Evolutionary conservation across 805 yeast species (phyloP).

Genomic region (Saccharomycopsis sp.): DNA sequence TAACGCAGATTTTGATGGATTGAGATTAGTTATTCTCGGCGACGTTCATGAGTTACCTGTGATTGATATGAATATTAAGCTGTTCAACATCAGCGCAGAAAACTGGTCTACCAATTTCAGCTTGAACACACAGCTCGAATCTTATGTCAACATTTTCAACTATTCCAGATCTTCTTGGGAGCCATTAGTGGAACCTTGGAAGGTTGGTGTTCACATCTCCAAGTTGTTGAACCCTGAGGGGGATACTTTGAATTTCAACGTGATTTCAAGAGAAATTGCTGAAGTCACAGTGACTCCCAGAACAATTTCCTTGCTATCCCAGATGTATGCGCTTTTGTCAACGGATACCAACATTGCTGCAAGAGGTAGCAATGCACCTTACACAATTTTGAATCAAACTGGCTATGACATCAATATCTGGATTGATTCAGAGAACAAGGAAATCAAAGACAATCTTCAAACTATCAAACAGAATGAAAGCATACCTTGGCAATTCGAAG

Average conservation of each 20-base stretch:
- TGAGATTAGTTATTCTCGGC: slow-evolving; percentile 77
- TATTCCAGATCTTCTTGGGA: slow-evolving; percentile 93
- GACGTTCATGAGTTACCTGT: slow-evolving; percentile 88
- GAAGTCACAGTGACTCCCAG: slow-evolving; percentile 78
- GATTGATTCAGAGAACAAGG: slow-evolving; percentile 35
- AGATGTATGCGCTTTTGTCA: slow-evolving; percentile 50
- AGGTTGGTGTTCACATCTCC: slow-evolving; percentile 61
- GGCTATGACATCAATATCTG: slow-evolving; percentile 77
- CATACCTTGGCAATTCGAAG: slow-evolving; percentile 87
- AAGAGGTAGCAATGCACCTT: slow-evolving; percentile 77
- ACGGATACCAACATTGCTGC: slow-evolving; percentile 47
- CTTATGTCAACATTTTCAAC: slow-evolving; percentile 70
- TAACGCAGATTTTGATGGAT: slow-evolving; percentile 58
- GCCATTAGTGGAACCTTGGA: slow-evolving; percentile 85
- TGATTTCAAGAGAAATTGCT: slow-evolving; percentile 67
- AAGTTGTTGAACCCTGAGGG: slow-evolving; percentile 35
- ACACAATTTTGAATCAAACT: slow-evolving; percentile 70
- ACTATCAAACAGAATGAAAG: slow-evolving; percentile 41
- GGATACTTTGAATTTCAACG: slow-evolving; percentile 45
- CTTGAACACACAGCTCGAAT: slow-evolving; percentile 55
- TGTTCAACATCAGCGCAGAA: slow-evolving; percentile 57
- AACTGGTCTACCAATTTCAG: slow-evolving; percentile 85
- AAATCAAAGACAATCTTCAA: slow-evolving; percentile 11
- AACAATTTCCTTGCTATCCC: slow-evolving; percentile 67
- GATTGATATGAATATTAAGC: slow-evolving; percentile 61